phyloP scores from a whole-genome alignment of 345 rosid genomes.

The Rubroshorea leprosula region DNA sequence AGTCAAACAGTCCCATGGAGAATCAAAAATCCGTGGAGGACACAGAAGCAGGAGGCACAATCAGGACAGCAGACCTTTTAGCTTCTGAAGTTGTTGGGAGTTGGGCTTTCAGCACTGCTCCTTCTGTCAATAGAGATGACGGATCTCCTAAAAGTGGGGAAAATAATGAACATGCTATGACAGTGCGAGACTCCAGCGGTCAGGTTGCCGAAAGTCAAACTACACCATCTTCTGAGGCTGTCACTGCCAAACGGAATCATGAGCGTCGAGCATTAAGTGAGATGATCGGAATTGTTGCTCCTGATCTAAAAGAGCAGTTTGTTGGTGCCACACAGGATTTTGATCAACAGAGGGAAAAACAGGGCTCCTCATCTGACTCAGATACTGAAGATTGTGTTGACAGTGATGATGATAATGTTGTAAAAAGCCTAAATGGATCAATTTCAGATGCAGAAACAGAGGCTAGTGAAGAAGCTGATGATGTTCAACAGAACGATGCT shows the following conservation, averaged over 20 bases:
- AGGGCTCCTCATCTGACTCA: slow-evolving; percentile 39
- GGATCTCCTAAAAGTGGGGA: slow-evolving; percentile 49
- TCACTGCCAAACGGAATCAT: slow-evolving; percentile 22
- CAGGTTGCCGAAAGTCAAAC: slow-evolving; percentile 59
- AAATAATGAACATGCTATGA: slow-evolving; percentile 31
- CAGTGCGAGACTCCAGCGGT: slow-evolving; percentile 36
- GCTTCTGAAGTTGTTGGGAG: slow-evolving; percentile 87
- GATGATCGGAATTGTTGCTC: slow-evolving; percentile 63
- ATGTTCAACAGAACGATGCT: slow-evolving; percentile 25
- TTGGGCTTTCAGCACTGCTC: slow-evolving; percentile 84
- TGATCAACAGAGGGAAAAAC: slow-evolving; percentile 27
- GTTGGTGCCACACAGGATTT: slow-evolving; percentile 23
- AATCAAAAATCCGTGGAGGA: slow-evolving; percentile 42
- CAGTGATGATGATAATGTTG: slow-evolving; percentile 21
- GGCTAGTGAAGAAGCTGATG: slow-evolving; percentile 29
- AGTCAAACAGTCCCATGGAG: slow-evolving; percentile 30
- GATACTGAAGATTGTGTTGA: slow-evolving; percentile 51
- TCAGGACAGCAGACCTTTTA: slow-evolving; percentile 74
- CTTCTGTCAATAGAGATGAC: slow-evolving; percentile 72
- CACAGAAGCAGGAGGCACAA: slow-evolving; percentile 53
- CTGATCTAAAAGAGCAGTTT: slow-evolving; percentile 53
- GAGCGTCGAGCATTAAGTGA: slow-evolving; percentile 46
- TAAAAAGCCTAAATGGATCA: slow-evolving; percentile 16
- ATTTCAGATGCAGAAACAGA: slow-evolving; percentile 43
- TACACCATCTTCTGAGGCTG: slow-evolving; percentile 36